Conservation (phyloP, 306 rosid species). For the Canavalia ensiformis region DNA sequence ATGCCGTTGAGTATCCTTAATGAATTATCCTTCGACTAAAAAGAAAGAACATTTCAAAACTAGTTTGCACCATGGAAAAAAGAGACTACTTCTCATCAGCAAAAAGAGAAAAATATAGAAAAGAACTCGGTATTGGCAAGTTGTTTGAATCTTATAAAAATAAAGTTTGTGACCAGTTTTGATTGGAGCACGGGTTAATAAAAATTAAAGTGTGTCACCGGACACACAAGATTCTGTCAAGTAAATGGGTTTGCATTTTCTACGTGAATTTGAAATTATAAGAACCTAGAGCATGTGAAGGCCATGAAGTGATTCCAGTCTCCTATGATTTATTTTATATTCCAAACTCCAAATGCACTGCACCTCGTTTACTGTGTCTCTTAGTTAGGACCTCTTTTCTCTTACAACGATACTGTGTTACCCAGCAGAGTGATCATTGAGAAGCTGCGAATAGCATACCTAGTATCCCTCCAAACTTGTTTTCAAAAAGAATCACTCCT, state of each 20-base stretch:
- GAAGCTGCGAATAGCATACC: no score
- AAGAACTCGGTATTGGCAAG: no score
- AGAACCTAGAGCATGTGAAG: neutral
- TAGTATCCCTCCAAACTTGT: no score
- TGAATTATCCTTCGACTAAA: no score
- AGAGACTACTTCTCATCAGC: no score
- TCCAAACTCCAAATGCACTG: neutral
- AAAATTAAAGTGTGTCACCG: neutral
- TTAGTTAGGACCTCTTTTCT: constrained; percentile 8
- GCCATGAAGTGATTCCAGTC: constrained; percentile 37
- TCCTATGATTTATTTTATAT: neutral
- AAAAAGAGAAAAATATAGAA: no score
- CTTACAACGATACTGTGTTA: no score
- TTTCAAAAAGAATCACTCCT: no score
- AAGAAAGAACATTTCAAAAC: no score
- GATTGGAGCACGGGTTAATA: neutral
- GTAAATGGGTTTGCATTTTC: constrained; percentile 25
- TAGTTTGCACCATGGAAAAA: no score
- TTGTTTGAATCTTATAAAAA: neutral
- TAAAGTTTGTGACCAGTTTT: neutral
- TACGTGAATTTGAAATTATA: neutral
- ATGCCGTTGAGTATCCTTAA: no score
- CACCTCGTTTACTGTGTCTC: constrained; percentile 29
- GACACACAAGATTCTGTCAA: neutral
- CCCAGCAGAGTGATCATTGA: no score